phyloP scores from a whole-genome alignment of 1,139 yeast genomes.

The Suhomyces yuchorum region DNA sequence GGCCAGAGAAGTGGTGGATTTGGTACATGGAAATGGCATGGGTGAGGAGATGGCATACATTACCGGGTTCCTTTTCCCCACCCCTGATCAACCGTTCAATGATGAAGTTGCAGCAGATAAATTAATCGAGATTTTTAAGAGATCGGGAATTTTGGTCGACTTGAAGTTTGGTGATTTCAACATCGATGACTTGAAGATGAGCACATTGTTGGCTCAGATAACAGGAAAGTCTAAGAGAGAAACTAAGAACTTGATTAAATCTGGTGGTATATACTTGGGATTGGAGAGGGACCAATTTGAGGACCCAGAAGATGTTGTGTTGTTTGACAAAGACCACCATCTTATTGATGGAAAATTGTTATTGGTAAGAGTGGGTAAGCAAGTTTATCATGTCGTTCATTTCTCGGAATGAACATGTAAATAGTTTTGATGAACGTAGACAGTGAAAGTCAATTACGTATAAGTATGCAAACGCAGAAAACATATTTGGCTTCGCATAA shows the following conservation, averaged over 20 bases:
- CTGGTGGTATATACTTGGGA: conserved; percentile 80
- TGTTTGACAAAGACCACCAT: conserved; percentile 47
- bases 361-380: conserved; percentile 76
- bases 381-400: conserved; percentile 58
- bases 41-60: conserved; percentile 68
- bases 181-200: conserved; percentile 41
- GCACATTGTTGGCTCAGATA: conserved; percentile 40
- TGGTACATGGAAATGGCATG: conserved; percentile 80
- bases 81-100: conserved; percentile 52
- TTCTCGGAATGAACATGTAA: conserved; percentile 21
- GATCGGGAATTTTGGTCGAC: conserved; percentile 60
- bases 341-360: conserved; percentile 63
- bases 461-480: too few relatives aligned
- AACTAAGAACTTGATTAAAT: conserved; percentile 61
- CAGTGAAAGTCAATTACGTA: neutral
- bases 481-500: too few relatives aligned
- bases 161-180: conserved; percentile 38
- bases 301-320: conserved; percentile 52
- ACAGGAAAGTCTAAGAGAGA: conserved; percentile 51
- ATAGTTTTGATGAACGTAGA: neutral
- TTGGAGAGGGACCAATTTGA: conserved; percentile 55
- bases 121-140: conserved; percentile 58
- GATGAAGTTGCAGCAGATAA: conserved; percentile 52
- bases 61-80: conserved; percentile 67
- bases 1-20: conserved; percentile 83